Evolutionary conservation across 2,329 filamentous ascomycete species (phyloP), one percentile per base, ranked within the genome.

Genomic region (Fusarium transvaalense): DNA sequence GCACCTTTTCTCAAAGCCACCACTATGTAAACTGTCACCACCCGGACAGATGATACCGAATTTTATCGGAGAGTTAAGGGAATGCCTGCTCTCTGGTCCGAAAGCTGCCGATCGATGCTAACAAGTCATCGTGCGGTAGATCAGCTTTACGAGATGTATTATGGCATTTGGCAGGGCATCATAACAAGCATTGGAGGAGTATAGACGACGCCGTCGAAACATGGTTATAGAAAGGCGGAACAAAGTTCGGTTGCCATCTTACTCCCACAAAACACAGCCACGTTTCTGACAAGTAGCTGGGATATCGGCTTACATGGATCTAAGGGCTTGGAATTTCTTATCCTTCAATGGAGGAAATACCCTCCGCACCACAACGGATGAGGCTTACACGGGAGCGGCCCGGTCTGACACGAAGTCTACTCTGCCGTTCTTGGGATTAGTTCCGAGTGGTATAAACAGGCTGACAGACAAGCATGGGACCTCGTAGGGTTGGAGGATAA

Each of bases 331-430:
- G n/a, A 29, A 32, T 21, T 46, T 21, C 29, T 27, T 27, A 21
- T 38, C 31, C 17, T 41, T 29, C 12, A 27, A 25, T 23, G 35
- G 41, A 38, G 35, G 3, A 34, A 48, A 60, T 34, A 29, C 45
- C 21, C 34, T 53, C 53, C 61, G 53, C 41, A 21, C 46, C 17
- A 50, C 14, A 50, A n/a, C 41, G 27, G 38, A 51, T 52, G 47
- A 56, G 31, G 62, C 62, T 61, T 47, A 56, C 39, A 46, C 46
- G 61, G 53, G 54, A 65, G 50, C 61, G 61, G 61, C 53, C 61
- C 61, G 53, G 61, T 64, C 61, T 64, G 53, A 65, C 54, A 45
- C n/a, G 25, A 53, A 15, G 19, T 27, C 39, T 32, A 27, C 32
- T 39, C 34, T 41, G 4, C 21, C 41, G 32, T 32, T 42, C n/a